Evolutionary conservation across 345 rosid species (phyloP).

Genomic region (Tarenaya hassleriana): DNA sequence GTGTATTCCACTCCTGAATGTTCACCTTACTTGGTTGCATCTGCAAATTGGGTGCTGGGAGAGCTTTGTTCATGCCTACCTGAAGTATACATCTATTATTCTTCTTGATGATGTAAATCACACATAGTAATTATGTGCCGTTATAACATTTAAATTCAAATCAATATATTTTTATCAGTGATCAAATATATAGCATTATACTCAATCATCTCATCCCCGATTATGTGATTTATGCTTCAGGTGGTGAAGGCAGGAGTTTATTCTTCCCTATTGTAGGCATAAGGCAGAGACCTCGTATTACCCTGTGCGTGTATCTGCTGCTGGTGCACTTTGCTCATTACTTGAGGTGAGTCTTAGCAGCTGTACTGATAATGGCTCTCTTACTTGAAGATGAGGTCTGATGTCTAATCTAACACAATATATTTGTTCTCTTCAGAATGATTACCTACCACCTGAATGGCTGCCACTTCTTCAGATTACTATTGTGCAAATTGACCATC

Average conservation of each 20-base stretch:
- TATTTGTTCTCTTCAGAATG: conserved; percentile 46
- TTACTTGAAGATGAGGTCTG: conserved; percentile 13
- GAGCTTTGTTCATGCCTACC: conserved; percentile 78
- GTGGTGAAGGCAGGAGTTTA: conserved; percentile 59
- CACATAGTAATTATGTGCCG: neutral
- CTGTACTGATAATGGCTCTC: conserved; percentile 5
- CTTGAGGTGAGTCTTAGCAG: conserved; percentile 49
- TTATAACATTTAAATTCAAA: neutral
- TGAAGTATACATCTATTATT: conserved; percentile 35
- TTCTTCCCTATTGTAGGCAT: conserved; percentile 69
- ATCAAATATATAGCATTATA: neutral
- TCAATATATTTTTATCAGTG: neutral
- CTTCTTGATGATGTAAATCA: conserved; percentile 14
- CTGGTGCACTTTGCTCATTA: conserved; percentile 64
- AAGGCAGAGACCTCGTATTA: conserved; percentile 45
- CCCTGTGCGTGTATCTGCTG: conserved; percentile 79
- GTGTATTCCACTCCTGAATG: conserved; percentile 40
- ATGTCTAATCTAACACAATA: conserved; percentile 17
- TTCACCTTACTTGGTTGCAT: conserved; percentile 69
- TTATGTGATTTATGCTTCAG: conserved; percentile 34
- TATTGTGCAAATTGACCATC: conserved; percentile 55
- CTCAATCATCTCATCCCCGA: conserved; percentile 11
- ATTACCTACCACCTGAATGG: conserved; percentile 77
- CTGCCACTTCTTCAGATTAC: conserved; percentile 65
- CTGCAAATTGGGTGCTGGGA: conserved; percentile 81